Conservation (phyloP, 257 asterid genomes). For the Lithospermum erythrorhizon region DNA sequence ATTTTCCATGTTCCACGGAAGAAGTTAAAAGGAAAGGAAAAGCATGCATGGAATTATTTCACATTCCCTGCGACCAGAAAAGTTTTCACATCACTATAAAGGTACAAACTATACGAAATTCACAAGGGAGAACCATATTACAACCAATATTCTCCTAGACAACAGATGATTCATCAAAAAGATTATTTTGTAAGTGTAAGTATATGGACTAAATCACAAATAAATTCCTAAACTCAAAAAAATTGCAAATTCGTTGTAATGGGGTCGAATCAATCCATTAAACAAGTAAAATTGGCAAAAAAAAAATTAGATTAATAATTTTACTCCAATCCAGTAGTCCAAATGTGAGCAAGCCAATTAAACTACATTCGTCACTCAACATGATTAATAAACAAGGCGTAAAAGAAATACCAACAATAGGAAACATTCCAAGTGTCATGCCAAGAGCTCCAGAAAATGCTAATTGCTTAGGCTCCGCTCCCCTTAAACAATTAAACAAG, state of each 20-base stretch:
- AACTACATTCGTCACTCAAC: no score
- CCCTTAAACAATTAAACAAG: slow-evolving; percentile 31
- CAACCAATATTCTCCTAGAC: not conserved
- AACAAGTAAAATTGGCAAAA: not conserved
- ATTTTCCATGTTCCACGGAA: not conserved
- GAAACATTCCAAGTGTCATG: slow-evolving; percentile 69
- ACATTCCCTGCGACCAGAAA: not conserved
- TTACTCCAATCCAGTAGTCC: not conserved
- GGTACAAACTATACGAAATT: not conserved
- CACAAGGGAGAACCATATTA: not conserved
- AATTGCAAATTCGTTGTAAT: not conserved
- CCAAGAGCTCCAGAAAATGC: slow-evolving; percentile 91
- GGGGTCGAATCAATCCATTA: not conserved
- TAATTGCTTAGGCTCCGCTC: slow-evolving; percentile 83
- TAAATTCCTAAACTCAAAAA: not conserved
- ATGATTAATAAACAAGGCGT: not conserved
- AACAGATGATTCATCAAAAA: not conserved
- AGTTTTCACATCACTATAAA: not conserved
- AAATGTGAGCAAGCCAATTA: no score
- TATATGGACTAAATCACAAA: not conserved
- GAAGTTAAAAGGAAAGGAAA: not conserved
- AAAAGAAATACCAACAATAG: slow-evolving; percentile 58
- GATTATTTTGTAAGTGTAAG: not conserved
- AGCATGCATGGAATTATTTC: not conserved
- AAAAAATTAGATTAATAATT: no score